Base-by-base conservation (phyloP, 1,284 basidiomycete genomes). In the Volvariella surrecta region DNA sequence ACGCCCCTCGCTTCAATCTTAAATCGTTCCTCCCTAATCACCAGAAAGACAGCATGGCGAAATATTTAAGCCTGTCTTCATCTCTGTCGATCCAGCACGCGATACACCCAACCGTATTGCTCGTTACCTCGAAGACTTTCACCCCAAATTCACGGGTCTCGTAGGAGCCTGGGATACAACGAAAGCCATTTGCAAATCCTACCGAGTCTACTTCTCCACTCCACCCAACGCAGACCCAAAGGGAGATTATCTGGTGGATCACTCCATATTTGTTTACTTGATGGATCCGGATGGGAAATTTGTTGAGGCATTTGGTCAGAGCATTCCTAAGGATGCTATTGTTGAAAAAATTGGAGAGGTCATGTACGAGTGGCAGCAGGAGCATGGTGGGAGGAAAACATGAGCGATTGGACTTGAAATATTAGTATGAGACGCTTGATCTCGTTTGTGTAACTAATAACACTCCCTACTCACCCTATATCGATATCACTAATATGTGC, bases 181-280 rank as follows among this genome's bases (percentile, higher is more conserved):
- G 50, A 97, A 97, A 62, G 73, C 80, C 31, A 79, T 85, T 10
- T 98, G 95, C 75, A 96, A 94, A 65, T 81, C 84, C 28, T 99
- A 95, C 64, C 83, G 96, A 22, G 95, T 99, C 28, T 99, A 99
- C 68, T 99, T 99, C 70, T 94, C 90, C n/a, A 98, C 95, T 3
- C 96, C 95, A 2, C 92, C 92, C 2, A 71, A 88, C 54, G 90
- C 94, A 4, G 80, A 89, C 56, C 80, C 94, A 0, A 78, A 71
- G 15, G 82, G 80, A 41, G 95, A 99, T 68, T 99, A 99, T 61
- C 77, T 99, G 42, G 95, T 99, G 22, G 93, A 96, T 63, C 93
- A 97, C 64, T 85, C 85, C 42, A 97, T 97, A 59, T 98, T 94
- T 62, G 91, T 99, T 59, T 99, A 99, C 65, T 76, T 99, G 28